Evolutionary conservation across 176 grass and related monocot species (phyloP).

Genomic region (Echinochloa phyllopogon): DNA sequence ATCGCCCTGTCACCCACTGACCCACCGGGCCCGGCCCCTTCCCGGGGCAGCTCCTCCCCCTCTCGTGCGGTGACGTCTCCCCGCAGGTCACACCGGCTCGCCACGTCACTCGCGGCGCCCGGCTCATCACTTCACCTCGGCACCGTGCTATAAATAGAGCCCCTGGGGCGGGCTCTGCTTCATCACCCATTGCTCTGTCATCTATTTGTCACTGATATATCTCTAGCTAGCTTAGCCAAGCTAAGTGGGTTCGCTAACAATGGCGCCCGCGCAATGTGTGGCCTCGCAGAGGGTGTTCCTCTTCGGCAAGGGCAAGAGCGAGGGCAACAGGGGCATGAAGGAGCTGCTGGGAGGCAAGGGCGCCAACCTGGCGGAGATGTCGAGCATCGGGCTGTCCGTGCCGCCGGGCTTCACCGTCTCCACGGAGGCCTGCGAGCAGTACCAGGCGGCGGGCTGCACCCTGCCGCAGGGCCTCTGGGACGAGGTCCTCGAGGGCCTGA

Average conservation of each 20-base stretch:
- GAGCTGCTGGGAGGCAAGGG: constrained; percentile 92
- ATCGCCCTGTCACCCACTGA: background rate
- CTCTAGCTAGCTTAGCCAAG: background rate
- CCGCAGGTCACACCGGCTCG: constrained; percentile 23
- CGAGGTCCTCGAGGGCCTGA: constrained; percentile 79
- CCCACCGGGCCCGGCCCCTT: background rate
- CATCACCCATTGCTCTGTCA: background rate
- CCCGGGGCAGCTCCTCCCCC: constrained; percentile 4
- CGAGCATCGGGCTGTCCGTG: constrained; percentile 97
- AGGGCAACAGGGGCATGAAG: constrained; percentile 96
- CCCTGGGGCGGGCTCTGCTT: background rate
- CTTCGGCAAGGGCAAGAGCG: constrained; percentile 99
- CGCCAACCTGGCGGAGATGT: constrained; percentile 98
- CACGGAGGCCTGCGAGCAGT: constrained; percentile 94
- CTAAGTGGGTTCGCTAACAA: constrained; percentile 31
- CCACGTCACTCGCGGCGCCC: background rate
- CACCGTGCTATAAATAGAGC: constrained; percentile 37
- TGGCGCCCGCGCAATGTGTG: constrained; percentile 59
- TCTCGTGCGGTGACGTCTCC: constrained; percentile 4
- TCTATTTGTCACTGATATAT: background rate
- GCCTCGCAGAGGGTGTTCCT: constrained; percentile 78
- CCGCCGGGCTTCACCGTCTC: constrained; percentile 98
- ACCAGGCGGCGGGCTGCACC: constrained; percentile 60
- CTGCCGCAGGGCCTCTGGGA: constrained; percentile 83
- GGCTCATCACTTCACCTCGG: background rate